Base-by-base conservation (phyloP, 1,284 basidiomycete species). In the Sphaerobolus stellatus region DNA sequence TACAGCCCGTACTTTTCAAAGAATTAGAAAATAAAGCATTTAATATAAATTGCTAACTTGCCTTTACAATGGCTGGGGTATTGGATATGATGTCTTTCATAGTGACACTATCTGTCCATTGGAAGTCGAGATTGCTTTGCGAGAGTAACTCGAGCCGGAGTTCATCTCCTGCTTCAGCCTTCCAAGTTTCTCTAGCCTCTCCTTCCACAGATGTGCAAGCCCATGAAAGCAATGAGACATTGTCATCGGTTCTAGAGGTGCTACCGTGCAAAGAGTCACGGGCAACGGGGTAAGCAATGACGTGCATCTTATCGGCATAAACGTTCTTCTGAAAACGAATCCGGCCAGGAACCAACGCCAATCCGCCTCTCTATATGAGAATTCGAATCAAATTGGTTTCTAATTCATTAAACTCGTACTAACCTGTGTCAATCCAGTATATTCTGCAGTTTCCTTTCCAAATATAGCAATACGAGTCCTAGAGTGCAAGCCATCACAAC, bases 401-500 rank as follows among this genome's bases (percentile, higher is more conserved):
- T 27, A 33, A 30, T 31, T 33, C 49, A 27, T 3, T 7, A 48
- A 41, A 25, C 34, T 13, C 20, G 22, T 5, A 58, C 63, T 30
- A 47, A 75, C 76, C 68, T 78, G 76, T 0, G 66, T 69, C 24
- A 76, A 59, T 1, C 75, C 76, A 4, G 74, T 75, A 56, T 70
- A 78, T 18, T 64, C 56, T 5, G 71, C 69, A 18, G 64, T 56
- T 58, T 74, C 68, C 54, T 70, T 61, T 2, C 76, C 76, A 54
- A 78, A 77, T n/a, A 78, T 62, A 14, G 64, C 63, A 24, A 58
- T 61, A 1, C 76, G 68, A 16, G 75, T 73, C 44, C 66, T 69
- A 56, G 75, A 76, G 57, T 78, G 77, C 56, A 79, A 62, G 7
- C 77, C 77, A 58, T 79, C 77, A 58, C 75, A 77, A 14, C 76